A percentile compares a stretch with the other conserved stretches of the same genome.
These are phyloP conservation scores for Kwoniella sp. DNA, from an alignment of 768 basidiomycete species.

Conservation along the genomic window DNA sequence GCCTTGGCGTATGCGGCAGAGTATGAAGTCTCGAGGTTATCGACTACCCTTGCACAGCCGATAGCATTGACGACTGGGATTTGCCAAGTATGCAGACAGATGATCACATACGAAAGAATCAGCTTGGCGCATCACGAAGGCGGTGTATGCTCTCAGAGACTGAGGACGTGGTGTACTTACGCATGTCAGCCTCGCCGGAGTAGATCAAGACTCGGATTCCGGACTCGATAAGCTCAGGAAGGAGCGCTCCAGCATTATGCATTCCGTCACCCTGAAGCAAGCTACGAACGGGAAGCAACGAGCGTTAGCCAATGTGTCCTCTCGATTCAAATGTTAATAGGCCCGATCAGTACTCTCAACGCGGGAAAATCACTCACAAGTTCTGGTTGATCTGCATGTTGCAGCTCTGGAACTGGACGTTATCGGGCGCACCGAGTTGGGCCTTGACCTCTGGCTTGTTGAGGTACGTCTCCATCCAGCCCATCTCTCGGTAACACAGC, in stretches of 20 bases:
- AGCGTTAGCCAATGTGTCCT: too few relatives aligned
- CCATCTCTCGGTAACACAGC: slow-evolving; percentile 64
- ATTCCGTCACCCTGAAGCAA: slow-evolving; percentile 78
- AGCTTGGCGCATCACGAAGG: not conserved
- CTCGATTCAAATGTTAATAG: not conserved
- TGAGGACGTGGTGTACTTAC: slow-evolving; percentile 29
- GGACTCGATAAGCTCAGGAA: slow-evolving; percentile 78
- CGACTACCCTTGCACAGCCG: slow-evolving; percentile 55
- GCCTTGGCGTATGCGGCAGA: slow-evolving; percentile 64
- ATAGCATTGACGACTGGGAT: slow-evolving; percentile 45
- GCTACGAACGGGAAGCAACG: slow-evolving; percentile 24
- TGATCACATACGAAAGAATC: not conserved
- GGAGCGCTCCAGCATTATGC: slow-evolving; percentile 75
- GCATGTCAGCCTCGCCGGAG: slow-evolving; percentile 63
- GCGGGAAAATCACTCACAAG: slow-evolving; percentile 63
- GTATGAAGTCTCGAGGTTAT: slow-evolving; percentile 72
- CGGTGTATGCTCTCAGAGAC: not conserved
- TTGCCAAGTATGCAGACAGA: not conserved
- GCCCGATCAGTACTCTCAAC: too few relatives aligned
- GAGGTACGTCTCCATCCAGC: slow-evolving; percentile 86
- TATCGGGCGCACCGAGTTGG: slow-evolving; percentile 61
- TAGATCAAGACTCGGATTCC: slow-evolving; percentile 86
- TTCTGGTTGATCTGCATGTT: slow-evolving; percentile 72
- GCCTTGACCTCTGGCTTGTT: slow-evolving; percentile 76
- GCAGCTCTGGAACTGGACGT: slow-evolving; percentile 56